Percentiles rank a stretch among this genome's conserved stretches.
phyloP scores from a whole-genome alignment of 805 yeast species.

The Hanseniaspora singularis region DNA sequence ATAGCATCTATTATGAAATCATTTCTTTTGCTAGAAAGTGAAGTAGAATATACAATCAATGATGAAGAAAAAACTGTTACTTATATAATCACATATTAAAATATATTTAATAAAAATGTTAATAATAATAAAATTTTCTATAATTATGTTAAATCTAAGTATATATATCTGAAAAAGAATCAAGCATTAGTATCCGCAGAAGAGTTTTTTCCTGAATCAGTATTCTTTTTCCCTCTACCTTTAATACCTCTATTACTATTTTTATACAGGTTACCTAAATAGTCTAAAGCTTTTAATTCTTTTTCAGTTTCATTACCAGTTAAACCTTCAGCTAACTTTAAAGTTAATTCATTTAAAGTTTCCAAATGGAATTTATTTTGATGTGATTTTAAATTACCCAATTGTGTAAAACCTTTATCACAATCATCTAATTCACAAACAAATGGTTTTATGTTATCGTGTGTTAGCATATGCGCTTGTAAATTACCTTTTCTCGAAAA shows the following conservation, averaged over 20 bases:
- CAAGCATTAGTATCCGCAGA: too few species aligned
- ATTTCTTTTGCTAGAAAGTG: too few species aligned
- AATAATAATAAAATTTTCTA: too few species aligned
- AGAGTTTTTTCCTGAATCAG: too few species aligned
- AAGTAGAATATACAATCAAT: too few species aligned
- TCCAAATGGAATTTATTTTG: slow-evolving; percentile 78
- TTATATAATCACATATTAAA: slow-evolving; percentile 1
- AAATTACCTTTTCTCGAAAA: slow-evolving; percentile 87
- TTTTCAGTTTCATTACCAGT: slow-evolving; percentile 35
- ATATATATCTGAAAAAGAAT: too few species aligned
- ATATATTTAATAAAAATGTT: too few species aligned
- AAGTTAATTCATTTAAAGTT: slow-evolving; percentile 56
- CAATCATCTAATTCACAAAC: slow-evolving; percentile 72
- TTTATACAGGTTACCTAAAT: slow-evolving; percentile 72
- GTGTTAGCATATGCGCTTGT: slow-evolving; percentile 78
- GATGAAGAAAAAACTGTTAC: too few species aligned
- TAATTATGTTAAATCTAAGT: too few species aligned
- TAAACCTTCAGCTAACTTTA: slow-evolving; percentile 50
- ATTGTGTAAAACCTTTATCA: slow-evolving; percentile 74
- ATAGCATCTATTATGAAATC: background rate
- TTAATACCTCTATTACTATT: slow-evolving; percentile 84
- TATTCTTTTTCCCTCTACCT: slow-evolving; percentile 62
- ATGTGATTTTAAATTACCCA: slow-evolving; percentile 88
- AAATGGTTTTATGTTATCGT: slow-evolving; percentile 65
- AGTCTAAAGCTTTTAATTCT: slow-evolving; percentile 59